A percentile compares a stretch with the other conserved stretches of the same genome.
These are phyloP conservation scores for Rhododendron vialii DNA, from an alignment of 148 eudicot species.

Conservation along the genomic window DNA sequence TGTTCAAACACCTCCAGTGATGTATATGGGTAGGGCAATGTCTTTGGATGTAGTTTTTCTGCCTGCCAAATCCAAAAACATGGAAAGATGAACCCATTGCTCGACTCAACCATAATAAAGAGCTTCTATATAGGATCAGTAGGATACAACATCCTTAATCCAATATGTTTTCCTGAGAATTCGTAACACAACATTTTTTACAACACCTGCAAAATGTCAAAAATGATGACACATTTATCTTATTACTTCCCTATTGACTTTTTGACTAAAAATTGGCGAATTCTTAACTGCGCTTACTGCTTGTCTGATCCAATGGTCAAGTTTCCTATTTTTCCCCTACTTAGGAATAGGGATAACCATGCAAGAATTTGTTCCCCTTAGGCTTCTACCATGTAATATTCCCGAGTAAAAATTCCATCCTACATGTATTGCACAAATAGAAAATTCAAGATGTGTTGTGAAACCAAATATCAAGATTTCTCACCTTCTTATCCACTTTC, in stretches of 20 bases:
- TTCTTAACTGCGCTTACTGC: background rate
- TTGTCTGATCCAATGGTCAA: background rate
- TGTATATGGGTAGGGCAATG: constrained; percentile 73
- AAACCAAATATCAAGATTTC: constrained; percentile 11
- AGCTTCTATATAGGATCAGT: background rate
- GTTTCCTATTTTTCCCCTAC: background rate
- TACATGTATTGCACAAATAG: background rate
- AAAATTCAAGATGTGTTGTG: background rate
- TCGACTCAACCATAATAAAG: background rate
- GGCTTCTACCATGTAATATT: background rate
- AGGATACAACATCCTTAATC: background rate
- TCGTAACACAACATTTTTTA: background rate
- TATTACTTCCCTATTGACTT: background rate
- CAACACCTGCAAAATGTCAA: background rate
- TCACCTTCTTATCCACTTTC: constrained; percentile 83
- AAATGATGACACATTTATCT: background rate
- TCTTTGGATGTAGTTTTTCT: constrained; percentile 58
- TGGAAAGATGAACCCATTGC: background rate
- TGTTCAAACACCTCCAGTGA: constrained; percentile 64
- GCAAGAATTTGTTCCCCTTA: background rate
- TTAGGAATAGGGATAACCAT: background rate
- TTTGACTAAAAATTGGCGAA: background rate
- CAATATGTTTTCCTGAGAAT: background rate
- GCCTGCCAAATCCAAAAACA: constrained; percentile 41
- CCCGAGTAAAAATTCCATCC: background rate